Conservation (phyloP, 352 stramenopile genomes). For the Thalassiosira hispida region DNA sequence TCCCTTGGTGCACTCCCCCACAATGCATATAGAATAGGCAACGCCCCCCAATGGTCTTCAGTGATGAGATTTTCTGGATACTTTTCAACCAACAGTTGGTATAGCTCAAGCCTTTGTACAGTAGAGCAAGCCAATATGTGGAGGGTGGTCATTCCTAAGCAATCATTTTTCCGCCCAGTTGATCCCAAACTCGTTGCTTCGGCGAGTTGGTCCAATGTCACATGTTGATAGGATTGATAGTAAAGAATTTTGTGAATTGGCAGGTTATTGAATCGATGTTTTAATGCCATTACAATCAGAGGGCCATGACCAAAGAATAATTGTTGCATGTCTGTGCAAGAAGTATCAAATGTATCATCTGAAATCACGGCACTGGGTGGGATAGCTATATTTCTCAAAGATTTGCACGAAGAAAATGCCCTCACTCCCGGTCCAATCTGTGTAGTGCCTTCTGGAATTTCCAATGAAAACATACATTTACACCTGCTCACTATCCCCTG, state of each 20-base stretch:
- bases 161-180: conserved; percentile 1
- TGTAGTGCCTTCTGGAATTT: background rate
- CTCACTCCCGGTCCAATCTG: background rate
- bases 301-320: background rate
- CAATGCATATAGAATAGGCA: conserved; percentile 30
- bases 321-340: background rate
- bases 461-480: background rate
- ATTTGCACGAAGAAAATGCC: background rate
- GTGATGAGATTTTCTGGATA: conserved; percentile 22
- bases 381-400: background rate
- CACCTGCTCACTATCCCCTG: background rate
- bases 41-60: conserved; percentile 30
- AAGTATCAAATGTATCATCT: background rate
- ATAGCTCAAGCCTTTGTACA: conserved; percentile 11
- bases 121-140: conserved; percentile 40
- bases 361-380: background rate
- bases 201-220: background rate
- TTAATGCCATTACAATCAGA: background rate
- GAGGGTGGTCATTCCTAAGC: conserved; percentile 38
- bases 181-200: background rate
- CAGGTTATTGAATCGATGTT: background rate
- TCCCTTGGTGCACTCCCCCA: conserved; percentile 13
- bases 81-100: conserved; percentile 18
- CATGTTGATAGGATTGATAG: background rate
- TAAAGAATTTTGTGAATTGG: background rate